A percentile compares a stretch with the other conserved stretches of the same genome.
These are phyloP conservation scores for Eutypella sp. DNA, from an alignment of 2,329 filamentous ascomycete species.

Conservation along the genomic window DNA sequence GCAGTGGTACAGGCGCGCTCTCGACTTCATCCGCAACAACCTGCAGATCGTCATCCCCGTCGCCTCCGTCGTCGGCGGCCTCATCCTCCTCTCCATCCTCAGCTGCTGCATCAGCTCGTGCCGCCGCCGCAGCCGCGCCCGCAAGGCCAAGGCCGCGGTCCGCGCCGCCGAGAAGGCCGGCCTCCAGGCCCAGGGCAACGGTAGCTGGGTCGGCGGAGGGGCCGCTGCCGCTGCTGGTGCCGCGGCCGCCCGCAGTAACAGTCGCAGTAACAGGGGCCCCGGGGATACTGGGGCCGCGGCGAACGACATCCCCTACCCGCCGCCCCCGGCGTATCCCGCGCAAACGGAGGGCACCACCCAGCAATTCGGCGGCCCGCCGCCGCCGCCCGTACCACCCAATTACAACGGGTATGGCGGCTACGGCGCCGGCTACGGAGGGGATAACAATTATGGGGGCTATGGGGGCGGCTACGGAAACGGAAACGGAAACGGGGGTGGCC, in stretches of 20 bases:
- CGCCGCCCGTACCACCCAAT: too few species aligned
- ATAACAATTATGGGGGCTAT: constrained; percentile 1
- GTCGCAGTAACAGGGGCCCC: background rate
- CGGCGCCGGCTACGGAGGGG: constrained; percentile 9
- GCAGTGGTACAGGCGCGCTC: constrained; percentile 64
- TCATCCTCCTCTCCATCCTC: constrained; percentile 65
- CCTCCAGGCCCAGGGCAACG: constrained; percentile 15
- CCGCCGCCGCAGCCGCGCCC: constrained; percentile 31
- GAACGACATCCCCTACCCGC: background rate
- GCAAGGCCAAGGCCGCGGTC: constrained; percentile 20
- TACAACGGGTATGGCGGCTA: too few species aligned
- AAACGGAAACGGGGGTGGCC: too few species aligned
- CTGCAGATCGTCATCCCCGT: constrained; percentile 80
- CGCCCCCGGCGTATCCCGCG: background rate
- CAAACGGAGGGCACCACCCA: too few species aligned
- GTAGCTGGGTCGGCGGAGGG: constrained; percentile 18
- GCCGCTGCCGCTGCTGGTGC: constrained; percentile 1
- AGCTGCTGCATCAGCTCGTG: constrained; percentile 61
- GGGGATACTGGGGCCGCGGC: too few species aligned
- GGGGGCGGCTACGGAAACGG: constrained; percentile 11
- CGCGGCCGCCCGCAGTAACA: background rate
- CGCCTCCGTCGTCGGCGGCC: constrained; percentile 62
- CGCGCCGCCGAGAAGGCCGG: too few species aligned
- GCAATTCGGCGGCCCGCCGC: too few species aligned
- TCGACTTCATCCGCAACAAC: constrained; percentile 71